phyloP scores from a whole-genome alignment of 2,329 filamentous ascomycete genomes.

The Diplodia sapinea region DNA sequence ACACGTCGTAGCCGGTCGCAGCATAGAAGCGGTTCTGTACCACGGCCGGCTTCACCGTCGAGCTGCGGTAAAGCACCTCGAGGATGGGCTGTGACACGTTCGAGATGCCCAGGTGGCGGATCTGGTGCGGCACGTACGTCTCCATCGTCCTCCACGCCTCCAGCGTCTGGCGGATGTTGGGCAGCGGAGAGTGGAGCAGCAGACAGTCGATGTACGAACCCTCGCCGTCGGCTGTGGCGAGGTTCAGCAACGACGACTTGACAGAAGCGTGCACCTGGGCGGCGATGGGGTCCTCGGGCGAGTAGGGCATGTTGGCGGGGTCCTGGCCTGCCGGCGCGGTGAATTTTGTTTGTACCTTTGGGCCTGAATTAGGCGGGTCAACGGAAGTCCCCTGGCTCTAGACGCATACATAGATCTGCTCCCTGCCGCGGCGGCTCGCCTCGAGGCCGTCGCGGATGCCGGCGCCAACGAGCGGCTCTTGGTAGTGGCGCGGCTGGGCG shows the following conservation, averaged over 20 bases:
- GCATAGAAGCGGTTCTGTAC: conserved; percentile 79
- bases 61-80: conserved; percentile 55
- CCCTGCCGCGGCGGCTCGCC: conserved; percentile 63
- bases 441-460: conserved; percentile 68
- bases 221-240: conserved; percentile 45
- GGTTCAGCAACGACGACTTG: conserved; percentile 68
- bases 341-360: conserved; percentile 82
- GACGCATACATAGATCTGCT: conserved; percentile 66
- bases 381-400: not conserved
- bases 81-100: conserved; percentile 70
- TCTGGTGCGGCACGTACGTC: conserved; percentile 64
- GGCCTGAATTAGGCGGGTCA: conserved; percentile 9
- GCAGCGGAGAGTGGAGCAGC: conserved; percentile 64
- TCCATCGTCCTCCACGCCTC: conserved; percentile 71
- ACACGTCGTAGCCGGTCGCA: conserved; percentile 64
- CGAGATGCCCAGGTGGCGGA: conserved; percentile 75
- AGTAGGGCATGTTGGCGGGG: conserved; percentile 65
- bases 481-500: conserved; percentile 78
- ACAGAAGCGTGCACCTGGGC: conserved; percentile 73
- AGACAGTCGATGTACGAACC: conserved; percentile 62
- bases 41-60: conserved; percentile 62
- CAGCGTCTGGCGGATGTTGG: conserved; percentile 59
- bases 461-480: conserved; percentile 71
- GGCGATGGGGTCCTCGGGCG: conserved; percentile 60
- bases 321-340: conserved; percentile 70